Conservation (phyloP, 371 early-diverging fungal genomes). For the Lichtheimia hyalospora region DNA sequence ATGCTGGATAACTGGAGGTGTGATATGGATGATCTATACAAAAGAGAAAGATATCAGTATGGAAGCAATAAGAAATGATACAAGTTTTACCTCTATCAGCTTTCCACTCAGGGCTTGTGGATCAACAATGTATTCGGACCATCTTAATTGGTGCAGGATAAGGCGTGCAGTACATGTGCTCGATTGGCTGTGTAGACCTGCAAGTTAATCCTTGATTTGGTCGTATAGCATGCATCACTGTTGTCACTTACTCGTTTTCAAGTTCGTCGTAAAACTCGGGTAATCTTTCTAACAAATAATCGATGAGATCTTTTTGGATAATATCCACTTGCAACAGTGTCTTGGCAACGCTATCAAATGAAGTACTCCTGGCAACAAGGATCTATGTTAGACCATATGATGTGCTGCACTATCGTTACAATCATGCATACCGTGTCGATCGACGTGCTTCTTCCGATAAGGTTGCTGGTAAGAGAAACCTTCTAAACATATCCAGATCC, state of each 20-base stretch:
- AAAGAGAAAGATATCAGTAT: background rate
- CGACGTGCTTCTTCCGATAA: constrained; percentile 7
- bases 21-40: constrained; percentile 58
- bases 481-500: constrained; percentile 27
- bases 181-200: constrained; percentile 19
- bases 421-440: background rate
- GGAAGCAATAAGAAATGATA: background rate
- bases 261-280: constrained; percentile 66
- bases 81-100: constrained; percentile 60
- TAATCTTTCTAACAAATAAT: constrained; percentile 63
- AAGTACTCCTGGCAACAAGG: constrained; percentile 7
- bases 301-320: constrained; percentile 61
- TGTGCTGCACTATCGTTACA: no score
- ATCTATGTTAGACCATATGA: background rate
- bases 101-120: constrained; percentile 64
- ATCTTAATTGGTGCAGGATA: constrained; percentile 76
- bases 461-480: constrained; percentile 33
- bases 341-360: constrained; percentile 60
- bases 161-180: constrained; percentile 62
- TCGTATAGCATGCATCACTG: background rate
- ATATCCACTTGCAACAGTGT: constrained; percentile 62
- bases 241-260: constrained; percentile 39
- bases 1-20: constrained; percentile 66
- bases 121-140: constrained; percentile 76
- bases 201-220: background rate